Conservation (phyloP, 2,329 filamentous ascomycete genomes). For the Fusarium paranaense region DNA sequence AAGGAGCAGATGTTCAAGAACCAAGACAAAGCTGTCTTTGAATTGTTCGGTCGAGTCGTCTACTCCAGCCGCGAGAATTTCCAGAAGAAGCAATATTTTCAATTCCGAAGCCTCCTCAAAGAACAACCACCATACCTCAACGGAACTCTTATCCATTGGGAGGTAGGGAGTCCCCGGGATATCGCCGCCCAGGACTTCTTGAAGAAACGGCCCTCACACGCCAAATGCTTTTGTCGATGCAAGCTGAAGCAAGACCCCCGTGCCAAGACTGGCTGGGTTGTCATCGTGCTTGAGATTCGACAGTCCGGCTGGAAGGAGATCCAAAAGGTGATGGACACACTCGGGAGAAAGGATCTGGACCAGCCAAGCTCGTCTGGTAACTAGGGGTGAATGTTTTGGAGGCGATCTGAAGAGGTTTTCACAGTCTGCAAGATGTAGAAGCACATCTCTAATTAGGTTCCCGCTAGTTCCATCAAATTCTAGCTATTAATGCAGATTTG, state of each 20-base stretch:
- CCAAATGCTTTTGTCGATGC: slow-evolving; percentile 50
- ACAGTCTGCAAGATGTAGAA: neutral
- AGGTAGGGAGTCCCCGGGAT: slow-evolving; percentile 43
- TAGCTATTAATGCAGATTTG: neutral
- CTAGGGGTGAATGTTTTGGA: neutral
- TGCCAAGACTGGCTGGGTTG: slow-evolving; percentile 40
- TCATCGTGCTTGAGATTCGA: slow-evolving; percentile 44
- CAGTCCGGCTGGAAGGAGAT: slow-evolving; percentile 47
- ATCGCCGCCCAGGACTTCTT: slow-evolving; percentile 41
- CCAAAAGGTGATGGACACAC: slow-evolving; percentile 30
- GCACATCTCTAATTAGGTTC: neutral
- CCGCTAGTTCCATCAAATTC: neutral
- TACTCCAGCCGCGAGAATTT: slow-evolving; percentile 66
- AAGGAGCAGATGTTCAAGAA: slow-evolving; percentile 49
- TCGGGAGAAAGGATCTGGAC: slow-evolving; percentile 47
- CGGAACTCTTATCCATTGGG: slow-evolving; percentile 46
- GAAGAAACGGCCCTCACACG: slow-evolving; percentile 14
- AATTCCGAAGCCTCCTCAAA: slow-evolving; percentile 73
- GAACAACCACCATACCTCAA: slow-evolving; percentile 63
- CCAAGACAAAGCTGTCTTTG: slow-evolving; percentile 61
- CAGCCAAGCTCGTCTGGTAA: slow-evolving; percentile 3
- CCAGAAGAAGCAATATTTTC: slow-evolving; percentile 68
- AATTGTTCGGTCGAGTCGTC: slow-evolving; percentile 72
- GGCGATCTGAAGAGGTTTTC: neutral
- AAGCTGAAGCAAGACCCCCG: slow-evolving; percentile 36